These are phyloP conservation scores for Pyrenochaeta sp. DNA, from an alignment of 2,329 filamentous ascomycete species.

Conservation along the genomic window DNA sequence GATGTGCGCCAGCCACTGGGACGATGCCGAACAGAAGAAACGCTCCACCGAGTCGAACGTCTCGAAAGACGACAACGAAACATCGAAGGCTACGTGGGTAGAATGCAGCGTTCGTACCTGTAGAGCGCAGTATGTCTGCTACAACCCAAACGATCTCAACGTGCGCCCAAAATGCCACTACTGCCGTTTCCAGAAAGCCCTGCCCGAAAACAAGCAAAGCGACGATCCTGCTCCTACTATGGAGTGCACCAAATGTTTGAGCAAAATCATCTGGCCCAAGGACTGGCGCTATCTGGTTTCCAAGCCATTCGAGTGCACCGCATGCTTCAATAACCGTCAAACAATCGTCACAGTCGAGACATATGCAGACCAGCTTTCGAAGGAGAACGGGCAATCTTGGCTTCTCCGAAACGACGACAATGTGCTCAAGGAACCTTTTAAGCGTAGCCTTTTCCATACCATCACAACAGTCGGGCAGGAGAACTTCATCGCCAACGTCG, in stretches of 20 bases:
- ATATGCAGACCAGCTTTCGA: constrained; percentile 46
- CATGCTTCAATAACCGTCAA: constrained; percentile 46
- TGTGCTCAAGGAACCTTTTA: constrained; percentile 50
- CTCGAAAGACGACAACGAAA: constrained; percentile 36
- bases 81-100: constrained; percentile 54
- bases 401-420: constrained; percentile 53
- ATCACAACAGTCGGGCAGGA: constrained; percentile 34
- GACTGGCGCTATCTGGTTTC: constrained; percentile 47
- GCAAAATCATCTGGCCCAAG: constrained; percentile 57
- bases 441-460: constrained; percentile 49
- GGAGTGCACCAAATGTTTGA: constrained; percentile 56
- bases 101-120: constrained; percentile 56
- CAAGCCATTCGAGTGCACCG: constrained; percentile 53
- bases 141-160: constrained; percentile 51
- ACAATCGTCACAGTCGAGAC: constrained; percentile 52
- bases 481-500: constrained; percentile 48
- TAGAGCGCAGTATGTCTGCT: constrained; percentile 61
- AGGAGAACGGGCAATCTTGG: constrained; percentile 55
- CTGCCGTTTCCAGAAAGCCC: constrained; percentile 47
- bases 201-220: constrained; percentile 3
- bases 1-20: constrained; percentile 44
- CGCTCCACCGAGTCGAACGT: constrained; percentile 34
- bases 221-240: constrained; percentile 49
- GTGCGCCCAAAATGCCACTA: constrained; percentile 60
- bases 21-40: constrained; percentile 25